These are phyloP conservation scores for Colletotrichum tofieldiae DNA, from an alignment of 2,329 filamentous ascomycete genomes.

Conservation along the genomic window DNA sequence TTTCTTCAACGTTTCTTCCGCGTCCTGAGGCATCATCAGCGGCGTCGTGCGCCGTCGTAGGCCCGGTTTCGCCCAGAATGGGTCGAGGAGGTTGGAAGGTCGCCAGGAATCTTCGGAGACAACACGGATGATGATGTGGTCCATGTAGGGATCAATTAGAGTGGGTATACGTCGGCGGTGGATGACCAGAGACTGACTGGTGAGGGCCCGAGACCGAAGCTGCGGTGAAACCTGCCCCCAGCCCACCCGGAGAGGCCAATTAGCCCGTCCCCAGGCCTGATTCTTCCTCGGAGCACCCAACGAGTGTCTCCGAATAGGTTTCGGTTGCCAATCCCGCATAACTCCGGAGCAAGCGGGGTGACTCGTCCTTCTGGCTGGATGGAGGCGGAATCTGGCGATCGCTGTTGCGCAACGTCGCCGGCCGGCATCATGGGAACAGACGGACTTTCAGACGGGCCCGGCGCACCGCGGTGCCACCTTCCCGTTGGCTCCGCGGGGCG, in stretches of 20 bases:
- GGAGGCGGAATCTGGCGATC: conserved; percentile 25
- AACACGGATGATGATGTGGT: not conserved
- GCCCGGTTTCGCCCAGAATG: not conserved
- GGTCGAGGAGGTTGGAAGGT: too few species aligned
- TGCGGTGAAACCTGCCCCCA: conserved; percentile 6
- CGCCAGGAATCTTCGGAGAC: not conserved
- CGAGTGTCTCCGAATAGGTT: not conserved
- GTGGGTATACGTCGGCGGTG: conserved; percentile 24
- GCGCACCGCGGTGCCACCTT: conserved; percentile 5
- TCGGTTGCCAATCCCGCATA: conserved; percentile 4
- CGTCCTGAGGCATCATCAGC: not conserved
- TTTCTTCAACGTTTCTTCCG: too few species aligned
- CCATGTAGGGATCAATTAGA: not conserved
- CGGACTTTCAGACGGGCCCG: conserved; percentile 32
- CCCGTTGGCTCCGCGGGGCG: conserved; percentile 12
- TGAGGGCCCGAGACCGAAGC: conserved; percentile 29
- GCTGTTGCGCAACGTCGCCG: conserved; percentile 20
- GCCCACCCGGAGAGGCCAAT: conserved; percentile 4
- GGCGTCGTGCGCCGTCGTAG: not conserved
- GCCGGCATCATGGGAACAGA: conserved; percentile 30
- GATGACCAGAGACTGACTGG: conserved; percentile 17
- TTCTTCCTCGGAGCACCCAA: not conserved
- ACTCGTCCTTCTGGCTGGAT: conserved; percentile 8
- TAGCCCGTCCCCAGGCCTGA: conserved; percentile 10
- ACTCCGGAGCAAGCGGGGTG: conserved; percentile 12